These are phyloP conservation scores for Fraxinus nigra DNA, from an alignment of 305 asterid species.

Conservation along the genomic window DNA sequence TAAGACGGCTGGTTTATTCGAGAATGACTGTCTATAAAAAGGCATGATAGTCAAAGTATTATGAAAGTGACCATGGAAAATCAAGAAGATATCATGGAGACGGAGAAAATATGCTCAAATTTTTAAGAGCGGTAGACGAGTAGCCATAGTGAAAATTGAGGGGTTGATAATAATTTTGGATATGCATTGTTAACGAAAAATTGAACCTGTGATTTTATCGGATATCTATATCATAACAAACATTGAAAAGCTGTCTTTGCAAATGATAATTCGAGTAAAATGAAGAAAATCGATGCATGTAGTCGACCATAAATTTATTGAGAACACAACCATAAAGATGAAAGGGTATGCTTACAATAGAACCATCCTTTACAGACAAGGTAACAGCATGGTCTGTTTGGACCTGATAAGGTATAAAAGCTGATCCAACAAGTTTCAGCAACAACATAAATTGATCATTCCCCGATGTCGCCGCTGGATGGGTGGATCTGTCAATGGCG, in stretches of 20 bases:
- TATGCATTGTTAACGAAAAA: not conserved
- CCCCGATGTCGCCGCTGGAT: conserved; percentile 39
- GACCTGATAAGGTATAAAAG: conserved; percentile 72
- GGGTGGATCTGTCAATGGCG: conserved; percentile 34
- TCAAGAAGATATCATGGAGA: not conserved
- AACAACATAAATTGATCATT: conserved; percentile 59
- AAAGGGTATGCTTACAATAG: conserved; percentile 53
- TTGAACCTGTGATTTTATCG: not conserved
- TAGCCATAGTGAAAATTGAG: not conserved
- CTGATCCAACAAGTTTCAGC: conserved; percentile 69
- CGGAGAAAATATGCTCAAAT: not conserved
- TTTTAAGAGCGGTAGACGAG: not conserved
- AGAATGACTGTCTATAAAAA: not conserved
- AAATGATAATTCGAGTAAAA: not conserved
- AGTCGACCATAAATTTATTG: not conserved
- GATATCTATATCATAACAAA: not conserved
- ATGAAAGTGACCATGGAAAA: not conserved
- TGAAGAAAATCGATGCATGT: not conserved
- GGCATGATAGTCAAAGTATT: not conserved
- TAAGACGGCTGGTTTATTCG: not conserved
- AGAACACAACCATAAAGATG: not conserved
- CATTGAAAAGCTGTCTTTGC: not conserved
- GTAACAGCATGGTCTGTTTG: conserved; percentile 58
- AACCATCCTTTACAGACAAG: conserved; percentile 61
- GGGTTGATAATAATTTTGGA: not conserved